A percentile compares a stretch with the other conserved stretches of the same genome.
Conservation (phyloP, 129 eudicot genomes). For the Ambrosia artemisiifolia region DNA sequence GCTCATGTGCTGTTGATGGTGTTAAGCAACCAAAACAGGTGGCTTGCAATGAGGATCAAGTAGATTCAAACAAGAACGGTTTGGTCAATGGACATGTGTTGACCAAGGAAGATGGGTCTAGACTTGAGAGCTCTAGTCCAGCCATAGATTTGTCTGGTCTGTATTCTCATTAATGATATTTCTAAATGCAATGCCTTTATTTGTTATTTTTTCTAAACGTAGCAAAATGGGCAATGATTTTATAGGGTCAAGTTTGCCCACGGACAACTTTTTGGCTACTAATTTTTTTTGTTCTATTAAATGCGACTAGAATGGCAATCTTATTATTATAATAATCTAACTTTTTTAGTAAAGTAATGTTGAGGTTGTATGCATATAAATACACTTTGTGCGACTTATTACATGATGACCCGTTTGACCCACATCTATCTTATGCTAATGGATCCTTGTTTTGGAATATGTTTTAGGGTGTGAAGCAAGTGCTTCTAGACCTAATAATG, state of each 20-base stretch:
- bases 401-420: not conserved
- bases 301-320: not conserved
- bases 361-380: not conserved
- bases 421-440: conserved; percentile 1
- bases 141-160: conserved; percentile 32
- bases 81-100: conserved; percentile 42
- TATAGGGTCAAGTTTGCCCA: not conserved
- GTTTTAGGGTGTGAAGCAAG: conserved; percentile 51
- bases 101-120: conserved; percentile 43
- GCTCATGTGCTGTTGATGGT: conserved; percentile 37
- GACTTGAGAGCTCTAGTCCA: conserved; percentile 34
- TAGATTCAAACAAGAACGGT: conserved; percentile 34
- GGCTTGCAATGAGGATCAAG: conserved; percentile 47
- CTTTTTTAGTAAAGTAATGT: not conserved
- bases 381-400: not conserved
- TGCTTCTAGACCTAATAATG: conserved; percentile 37
- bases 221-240: not conserved
- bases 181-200: not conserved
- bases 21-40: conserved; percentile 38
- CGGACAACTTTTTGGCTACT: not conserved
- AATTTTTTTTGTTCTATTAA: not conserved
- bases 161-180: conserved; percentile 12
- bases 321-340: not conserved
- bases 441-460: not conserved
- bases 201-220: too few species aligned